Base-by-base conservation (phyloP, 108 stramenopile genomes). In the Cyclotella choctawhatcheeana region DNA sequence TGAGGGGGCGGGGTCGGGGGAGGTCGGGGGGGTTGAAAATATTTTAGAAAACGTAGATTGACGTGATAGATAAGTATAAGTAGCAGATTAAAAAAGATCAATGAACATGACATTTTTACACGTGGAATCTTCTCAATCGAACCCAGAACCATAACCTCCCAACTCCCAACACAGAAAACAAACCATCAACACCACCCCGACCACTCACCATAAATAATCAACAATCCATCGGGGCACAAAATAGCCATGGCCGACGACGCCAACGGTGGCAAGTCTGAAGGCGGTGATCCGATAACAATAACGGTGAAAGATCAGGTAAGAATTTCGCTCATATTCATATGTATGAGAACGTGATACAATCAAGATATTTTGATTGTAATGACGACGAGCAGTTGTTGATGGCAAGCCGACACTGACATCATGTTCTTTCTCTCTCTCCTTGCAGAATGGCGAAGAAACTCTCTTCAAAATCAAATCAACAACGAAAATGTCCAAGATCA, bases 391-490 rank as follows among this genome's bases (percentile, higher is more conserved):
- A 6, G 12, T 40, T 12, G 12, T 8, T 40, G 8, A 40, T 12
- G n/a, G 10, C 20, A 52, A 2, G 20, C 51, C 21, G 10, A 52
- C 4, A 52, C 51, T 45, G 18, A 52, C 51, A 1, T 22, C 3
- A 52, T 24, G 17, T n/a, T 22, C n/a, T 5, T 2, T 5, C n/a
- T 22, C 51, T 40, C 51, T 10, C 3, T 22, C n/a, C 51, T 24
- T 22, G 20, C 65, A 66, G 21, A 58, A 56, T 58, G 88, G 88
- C 26, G 87, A 88, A 29, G 85, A 86, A 71, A 87, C 84, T 0
- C 76, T 79, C 65, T 92, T 88, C 86, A 92, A 89, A 79, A 81
- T 92, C 29, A 92, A 89, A 71, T 85, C 54, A 59, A 74, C 58
- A 14, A 89, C 89, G 8, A 76, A 78, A 55, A 86, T 89, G 85